Conservation (phyloP, 257 asterid species). For the Plectranthus barbatus region DNA sequence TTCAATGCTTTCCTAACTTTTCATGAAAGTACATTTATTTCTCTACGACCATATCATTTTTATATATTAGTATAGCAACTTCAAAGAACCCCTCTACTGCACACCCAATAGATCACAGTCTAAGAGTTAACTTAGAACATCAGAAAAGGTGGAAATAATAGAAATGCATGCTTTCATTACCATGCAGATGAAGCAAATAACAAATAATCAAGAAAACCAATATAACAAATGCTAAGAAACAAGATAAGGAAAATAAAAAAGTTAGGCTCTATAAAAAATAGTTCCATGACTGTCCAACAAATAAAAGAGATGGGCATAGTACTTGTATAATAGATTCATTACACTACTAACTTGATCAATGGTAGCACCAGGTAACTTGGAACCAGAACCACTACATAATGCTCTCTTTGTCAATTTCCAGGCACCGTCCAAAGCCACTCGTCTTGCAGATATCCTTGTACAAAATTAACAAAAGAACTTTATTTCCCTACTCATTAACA, state of each 20-base stretch:
- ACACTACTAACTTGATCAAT: constrained; percentile 28
- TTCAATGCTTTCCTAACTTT: not conserved
- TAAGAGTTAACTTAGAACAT: not conserved
- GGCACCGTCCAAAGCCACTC: constrained; percentile 21
- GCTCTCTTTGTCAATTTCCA: constrained; percentile 38
- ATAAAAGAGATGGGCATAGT: not conserved
- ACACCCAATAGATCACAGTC: not conserved
- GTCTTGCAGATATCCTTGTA: constrained; percentile 41
- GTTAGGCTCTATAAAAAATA: not conserved
- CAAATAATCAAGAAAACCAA: not conserved
- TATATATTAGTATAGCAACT: not conserved
- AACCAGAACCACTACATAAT: constrained; percentile 38
- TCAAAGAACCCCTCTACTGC: not conserved
- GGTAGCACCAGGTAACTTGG: constrained; percentile 25
- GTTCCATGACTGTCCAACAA: not conserved
- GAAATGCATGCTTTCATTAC: not conserved
- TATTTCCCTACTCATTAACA: not conserved
- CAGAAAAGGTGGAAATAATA: not conserved
- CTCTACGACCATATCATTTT: not conserved
- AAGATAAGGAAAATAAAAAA: not conserved
- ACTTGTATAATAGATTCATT: not conserved
- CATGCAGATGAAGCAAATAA: not conserved
- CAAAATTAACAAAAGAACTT: not conserved
- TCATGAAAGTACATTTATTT: not conserved
- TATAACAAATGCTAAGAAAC: not conserved